Conservation (phyloP, 495 filamentous ascomycete genomes). For the Annulohypoxylon bovei region DNA sequence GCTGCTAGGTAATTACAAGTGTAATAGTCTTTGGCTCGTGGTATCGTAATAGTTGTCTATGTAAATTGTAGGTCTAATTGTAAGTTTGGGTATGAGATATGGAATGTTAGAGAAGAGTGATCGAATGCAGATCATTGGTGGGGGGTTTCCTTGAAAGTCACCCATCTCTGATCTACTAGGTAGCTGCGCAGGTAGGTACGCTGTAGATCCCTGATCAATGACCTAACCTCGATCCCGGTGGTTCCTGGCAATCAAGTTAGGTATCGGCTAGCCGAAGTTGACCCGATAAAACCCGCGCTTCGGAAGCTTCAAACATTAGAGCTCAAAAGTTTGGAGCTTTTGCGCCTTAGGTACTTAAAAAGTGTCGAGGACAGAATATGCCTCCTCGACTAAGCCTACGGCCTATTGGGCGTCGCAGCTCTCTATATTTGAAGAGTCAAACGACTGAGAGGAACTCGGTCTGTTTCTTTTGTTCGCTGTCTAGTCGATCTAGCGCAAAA, state of each 20-base stretch:
- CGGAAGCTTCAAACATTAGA: slow-evolving; percentile 25
- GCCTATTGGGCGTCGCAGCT: slow-evolving; percentile 31
- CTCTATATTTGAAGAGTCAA: slow-evolving; percentile 4
- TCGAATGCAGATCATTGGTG: slow-evolving; percentile 2
- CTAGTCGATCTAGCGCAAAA: slow-evolving; percentile 26
- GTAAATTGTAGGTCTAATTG: not conserved
- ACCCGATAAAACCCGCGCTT: not conserved
- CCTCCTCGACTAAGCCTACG: slow-evolving; percentile 48
- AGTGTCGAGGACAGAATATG: slow-evolving; percentile 40
- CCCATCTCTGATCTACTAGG: not conserved
- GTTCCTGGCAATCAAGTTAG: not conserved
- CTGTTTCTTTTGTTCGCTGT: slow-evolving; percentile 57
- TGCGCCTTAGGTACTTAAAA: slow-evolving; percentile 5
- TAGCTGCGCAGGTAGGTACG: not conserved
- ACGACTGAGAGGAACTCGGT: slow-evolving; percentile 38
- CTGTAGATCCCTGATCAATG: not conserved
- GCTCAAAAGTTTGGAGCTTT: not conserved
- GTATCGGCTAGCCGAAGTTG: not conserved
- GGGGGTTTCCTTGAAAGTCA: not conserved
- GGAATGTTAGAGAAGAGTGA: not conserved
- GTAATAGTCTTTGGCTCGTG: not conserved
- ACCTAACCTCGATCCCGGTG: not conserved
- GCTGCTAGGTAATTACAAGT: not conserved
- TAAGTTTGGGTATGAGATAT: not conserved
- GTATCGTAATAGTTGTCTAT: not conserved